Evolutionary conservation across 2,329 filamentous ascomycete species (phyloP), one percentile per base, ranked within the genome.

Genomic region (Thyridium curvatum): DNA sequence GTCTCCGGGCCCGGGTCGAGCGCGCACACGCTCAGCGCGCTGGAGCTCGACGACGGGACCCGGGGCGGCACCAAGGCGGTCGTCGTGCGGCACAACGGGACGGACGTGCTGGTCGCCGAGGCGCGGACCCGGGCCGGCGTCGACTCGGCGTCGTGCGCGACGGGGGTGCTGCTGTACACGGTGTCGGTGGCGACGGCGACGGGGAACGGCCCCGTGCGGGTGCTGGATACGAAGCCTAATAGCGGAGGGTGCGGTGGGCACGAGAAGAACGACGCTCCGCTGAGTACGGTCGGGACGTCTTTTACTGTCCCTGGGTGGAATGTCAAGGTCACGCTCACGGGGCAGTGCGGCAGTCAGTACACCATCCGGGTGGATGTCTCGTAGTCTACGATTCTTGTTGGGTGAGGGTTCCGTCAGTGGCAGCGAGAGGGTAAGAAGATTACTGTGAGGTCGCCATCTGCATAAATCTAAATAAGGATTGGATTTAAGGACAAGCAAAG

Each of bases 241-340:
- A 54, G 55, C 2, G 48, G 48, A 5, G 50, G 52, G 3, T 64
- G 58, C 18, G 51, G 46, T 1, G 49, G 42, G 85, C 51, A 51
- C 18, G 46, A 53, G 34, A 43, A 62, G 8, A 57, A 62, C 28
- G 60, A 61, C 36, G 58, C 51, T 4, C 51, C 58, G 7, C 40
- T 63, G 37, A 48, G 32, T 18, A 18, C 50, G 17, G 14, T 12
- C 13, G 21, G 21, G 10, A 18, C 35, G 21, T 47, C 51, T 8
- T 52, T 49, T 39, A 45, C 33, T 9, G 14, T 51, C 4, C 16
- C 41, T 10, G 46, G 45, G n/a, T 54, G 49, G 48, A 48, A 44
- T 12, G 41, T 56, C 15, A 47, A 41, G 12, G 46, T 58, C 36
- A 48, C 46, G 1, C 44, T 59, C 3, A 44, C 48, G 14, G 46